phyloP scores from a whole-genome alignment of 2,329 filamentous ascomycete species.

The Raffaelea deltoideospora region DNA sequence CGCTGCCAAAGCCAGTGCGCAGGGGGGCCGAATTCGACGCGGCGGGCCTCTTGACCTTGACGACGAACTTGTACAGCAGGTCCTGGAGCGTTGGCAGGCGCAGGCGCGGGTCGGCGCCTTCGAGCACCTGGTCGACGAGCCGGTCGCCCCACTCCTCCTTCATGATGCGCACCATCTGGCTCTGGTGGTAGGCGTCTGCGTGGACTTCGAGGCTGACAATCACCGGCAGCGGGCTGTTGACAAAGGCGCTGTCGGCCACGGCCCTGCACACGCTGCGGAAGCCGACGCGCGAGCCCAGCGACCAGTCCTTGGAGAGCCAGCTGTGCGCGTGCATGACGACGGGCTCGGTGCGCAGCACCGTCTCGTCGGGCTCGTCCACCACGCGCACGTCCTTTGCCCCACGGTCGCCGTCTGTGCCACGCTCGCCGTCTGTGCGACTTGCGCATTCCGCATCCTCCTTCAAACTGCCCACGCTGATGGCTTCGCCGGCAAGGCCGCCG shows the following conservation, averaged over 20 bases:
- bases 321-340: conserved; percentile 55
- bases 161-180: conserved; percentile 90
- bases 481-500: too few species aligned
- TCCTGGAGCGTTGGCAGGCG: conserved; percentile 55
- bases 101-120: conserved; percentile 34
- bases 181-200: conserved; percentile 66
- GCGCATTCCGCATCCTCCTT: too few species aligned
- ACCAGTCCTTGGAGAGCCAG: conserved; percentile 35
- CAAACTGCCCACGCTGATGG: too few species aligned
- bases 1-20: neutral
- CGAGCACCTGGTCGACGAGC: conserved; percentile 46
- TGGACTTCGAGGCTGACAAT: conserved; percentile 92
- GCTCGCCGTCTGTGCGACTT: too few species aligned
- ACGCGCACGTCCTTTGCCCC: neutral
- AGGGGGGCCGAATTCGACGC: too few species aligned
- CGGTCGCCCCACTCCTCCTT: conserved; percentile 67
- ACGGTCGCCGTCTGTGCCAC: neutral
- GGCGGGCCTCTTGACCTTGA: conserved; percentile 57
- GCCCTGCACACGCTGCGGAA: conserved; percentile 78
- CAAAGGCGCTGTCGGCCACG: conserved; percentile 66
- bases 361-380: neutral
- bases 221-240: conserved; percentile 59
- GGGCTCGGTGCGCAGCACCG: conserved; percentile 39
- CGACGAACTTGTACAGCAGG: conserved; percentile 63
- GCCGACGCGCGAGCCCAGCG: conserved; percentile 68